Evolutionary conservation across 75 land plant genomes (phyloP).

Genomic region (Picea glauca): DNA sequence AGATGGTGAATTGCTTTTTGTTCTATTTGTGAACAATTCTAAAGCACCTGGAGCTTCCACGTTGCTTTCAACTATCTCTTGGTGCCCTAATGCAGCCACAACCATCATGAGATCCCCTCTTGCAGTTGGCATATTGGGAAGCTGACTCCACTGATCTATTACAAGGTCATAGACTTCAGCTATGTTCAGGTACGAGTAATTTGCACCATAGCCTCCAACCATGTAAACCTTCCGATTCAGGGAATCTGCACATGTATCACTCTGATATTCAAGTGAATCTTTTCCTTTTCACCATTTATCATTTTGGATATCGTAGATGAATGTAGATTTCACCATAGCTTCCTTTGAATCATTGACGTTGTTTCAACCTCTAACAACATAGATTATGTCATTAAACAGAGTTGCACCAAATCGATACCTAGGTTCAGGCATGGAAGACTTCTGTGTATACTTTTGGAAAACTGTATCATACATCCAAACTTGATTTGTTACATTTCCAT

Average conservation of each 20-base stretch:
- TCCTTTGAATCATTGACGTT: slow-evolving; percentile 1
- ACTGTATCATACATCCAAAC: slow-evolving; percentile 37
- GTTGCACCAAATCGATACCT: slow-evolving; percentile 43
- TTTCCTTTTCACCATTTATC: slow-evolving; percentile 33
- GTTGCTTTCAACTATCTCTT: no score
- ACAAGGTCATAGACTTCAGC: slow-evolving; percentile 27
- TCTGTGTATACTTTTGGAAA: slow-evolving; percentile 25
- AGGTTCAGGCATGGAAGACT: slow-evolving; percentile 33
- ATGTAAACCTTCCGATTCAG: slow-evolving; percentile 36
- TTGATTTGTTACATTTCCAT: slow-evolving; percentile 17
- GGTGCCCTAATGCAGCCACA: slow-evolving; percentile 9
- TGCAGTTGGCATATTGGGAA: slow-evolving; percentile 35
- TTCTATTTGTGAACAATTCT: no score
- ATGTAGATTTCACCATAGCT: slow-evolving; percentile 10
- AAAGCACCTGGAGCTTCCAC: no score
- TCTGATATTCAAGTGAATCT: slow-evolving; percentile 14
- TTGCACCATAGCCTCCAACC: slow-evolving; percentile 33
- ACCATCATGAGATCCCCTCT: slow-evolving; percentile 51
- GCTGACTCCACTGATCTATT: slow-evolving; percentile 18
- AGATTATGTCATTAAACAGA: slow-evolving; percentile 23
- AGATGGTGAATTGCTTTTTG: no score
- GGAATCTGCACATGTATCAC: slow-evolving; percentile 39
- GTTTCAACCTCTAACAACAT: slow-evolving; percentile 38
- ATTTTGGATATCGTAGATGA: slow-evolving; percentile 24
- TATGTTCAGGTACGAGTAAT: slow-evolving; percentile 18